These are phyloP conservation scores for Monosporozyma servazzii DNA, from an alignment of 805 yeast species.

Conservation along the genomic window DNA sequence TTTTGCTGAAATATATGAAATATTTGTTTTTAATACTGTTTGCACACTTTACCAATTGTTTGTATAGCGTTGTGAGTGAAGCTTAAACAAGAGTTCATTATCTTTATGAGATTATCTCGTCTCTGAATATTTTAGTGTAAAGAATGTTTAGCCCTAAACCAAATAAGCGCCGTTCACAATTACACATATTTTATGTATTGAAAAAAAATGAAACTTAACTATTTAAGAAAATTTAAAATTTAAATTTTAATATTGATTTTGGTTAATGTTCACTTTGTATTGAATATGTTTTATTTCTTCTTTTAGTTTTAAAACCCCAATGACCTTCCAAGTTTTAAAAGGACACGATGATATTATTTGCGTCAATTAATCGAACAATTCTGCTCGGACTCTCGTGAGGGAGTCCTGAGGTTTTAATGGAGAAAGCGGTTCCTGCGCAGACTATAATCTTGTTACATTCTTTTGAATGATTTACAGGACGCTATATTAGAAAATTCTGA, in stretches of 20 bases:
- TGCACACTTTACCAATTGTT: too few species aligned
- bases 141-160: neutral
- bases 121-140: too few species aligned
- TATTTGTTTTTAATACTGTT: too few species aligned
- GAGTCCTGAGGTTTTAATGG: slow-evolving; percentile 29
- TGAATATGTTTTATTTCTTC: neutral
- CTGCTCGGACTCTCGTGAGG: slow-evolving; percentile 16
- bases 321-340: slow-evolving; percentile 34
- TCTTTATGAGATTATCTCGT: too few species aligned
- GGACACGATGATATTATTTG: slow-evolving; percentile 32
- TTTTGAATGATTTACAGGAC: slow-evolving; percentile 27
- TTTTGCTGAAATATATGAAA: neutral
- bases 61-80: too few species aligned
- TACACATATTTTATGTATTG: neutral
- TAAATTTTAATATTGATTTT: neutral
- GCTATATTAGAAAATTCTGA: slow-evolving; percentile 31
- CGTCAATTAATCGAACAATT: slow-evolving; percentile 29
- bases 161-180: neutral
- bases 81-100: too few species aligned
- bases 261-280: neutral
- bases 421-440: slow-evolving; percentile 33
- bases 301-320: slow-evolving; percentile 13
- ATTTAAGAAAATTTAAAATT: neutral
- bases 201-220: too few species aligned
- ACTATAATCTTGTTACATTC: slow-evolving; percentile 32